These are phyloP conservation scores for Phaeosphaeriaceae sp. DNA, from an alignment of 2,329 filamentous ascomycete genomes.

Conservation along the genomic window DNA sequence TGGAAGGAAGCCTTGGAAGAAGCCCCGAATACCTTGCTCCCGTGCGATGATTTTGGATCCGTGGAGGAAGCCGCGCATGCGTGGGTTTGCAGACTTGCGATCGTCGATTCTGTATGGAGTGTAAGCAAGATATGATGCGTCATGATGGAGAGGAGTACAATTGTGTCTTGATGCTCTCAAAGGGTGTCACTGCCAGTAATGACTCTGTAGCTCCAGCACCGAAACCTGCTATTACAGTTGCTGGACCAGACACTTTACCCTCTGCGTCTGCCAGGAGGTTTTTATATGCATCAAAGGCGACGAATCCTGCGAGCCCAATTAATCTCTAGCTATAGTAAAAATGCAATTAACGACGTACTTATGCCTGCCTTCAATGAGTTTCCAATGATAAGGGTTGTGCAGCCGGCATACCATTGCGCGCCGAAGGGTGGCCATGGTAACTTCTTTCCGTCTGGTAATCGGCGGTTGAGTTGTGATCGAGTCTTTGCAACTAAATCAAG, in stretches of 20 bases:
- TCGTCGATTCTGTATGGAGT: slow-evolving; percentile 77
- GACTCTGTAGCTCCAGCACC: slow-evolving; percentile 95
- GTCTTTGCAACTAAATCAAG: slow-evolving; percentile 80
- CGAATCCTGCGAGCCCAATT: slow-evolving; percentile 67
- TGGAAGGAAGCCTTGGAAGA: slow-evolving; percentile 96
- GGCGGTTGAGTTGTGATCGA: slow-evolving; percentile 87
- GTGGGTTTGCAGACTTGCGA: slow-evolving; percentile 81
- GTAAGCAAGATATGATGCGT: slow-evolving; percentile 4
- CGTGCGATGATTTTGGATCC: slow-evolving; percentile 85
- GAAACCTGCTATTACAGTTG: slow-evolving; percentile 91
- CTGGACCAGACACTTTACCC: slow-evolving; percentile 87
- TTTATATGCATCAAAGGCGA: slow-evolving; percentile 97
- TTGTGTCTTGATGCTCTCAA: slow-evolving; percentile 98
- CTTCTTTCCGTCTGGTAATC: slow-evolving; percentile 80
- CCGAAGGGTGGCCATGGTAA: slow-evolving; percentile 95
- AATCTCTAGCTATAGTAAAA: neutral
- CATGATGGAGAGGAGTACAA: slow-evolving; percentile 55
- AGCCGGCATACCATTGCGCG: slow-evolving; percentile 94
- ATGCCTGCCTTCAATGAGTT: slow-evolving; percentile 97
- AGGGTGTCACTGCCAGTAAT: slow-evolving; percentile 90
- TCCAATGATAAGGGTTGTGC: slow-evolving; percentile 94
- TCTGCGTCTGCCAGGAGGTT: slow-evolving; percentile 78
- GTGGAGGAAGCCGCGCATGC: slow-evolving; percentile 90
- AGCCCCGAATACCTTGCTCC: slow-evolving; percentile 86
- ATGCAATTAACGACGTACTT: slow-evolving; percentile 62